Evolutionary conservation across 345 rosid genomes (phyloP), one percentile per base, ranked within the genome.

Genomic region (Noccaea caerulescens): DNA sequence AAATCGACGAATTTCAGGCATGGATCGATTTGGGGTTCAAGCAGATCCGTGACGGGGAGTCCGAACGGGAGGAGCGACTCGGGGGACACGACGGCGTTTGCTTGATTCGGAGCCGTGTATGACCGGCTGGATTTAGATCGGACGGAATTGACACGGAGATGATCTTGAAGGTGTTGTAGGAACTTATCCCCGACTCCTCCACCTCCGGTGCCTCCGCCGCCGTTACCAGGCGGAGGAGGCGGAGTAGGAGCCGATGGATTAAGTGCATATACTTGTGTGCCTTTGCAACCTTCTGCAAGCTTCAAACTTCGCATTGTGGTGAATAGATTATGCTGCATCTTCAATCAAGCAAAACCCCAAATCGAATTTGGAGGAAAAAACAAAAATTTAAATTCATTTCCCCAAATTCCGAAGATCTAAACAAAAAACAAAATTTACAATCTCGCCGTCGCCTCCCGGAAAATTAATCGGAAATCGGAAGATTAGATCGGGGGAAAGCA

Each of bases 241-340:
- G 72, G 70, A 58, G 66, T 54, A 23, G 84, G 68, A 9, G 73
- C 82, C 11, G 82, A 79, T 13, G 86, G 77, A 60, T 89, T 83
- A 66, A 86, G 67, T 43, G 95, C 86, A 46, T 82, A 88, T 4
- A 87, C 86, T 55, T 87, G 94, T 0, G 86, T 76, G 14, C 90
- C 87, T 79, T 91, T 93, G 79, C 92, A 94, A 36, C 95, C 91
- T 63, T 94, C 99, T 4, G 85, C 69, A 66, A 85, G 76, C 73
- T 87, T 89, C 80, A 93, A 68, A 82, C 91, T 89, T 72, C 98
- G 94, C 91, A 91, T 91, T 77, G 93, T 81, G 8, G 92, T 53
- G 74, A 91, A 87, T 60, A 90, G 76, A 75, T 86, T 93, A 62
- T 87, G 84, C 79, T 89, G 96, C 96, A 89, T 91, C 84, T 80